Conservation (phyloP, 331 rosid species). For the Acacia concinna region DNA sequence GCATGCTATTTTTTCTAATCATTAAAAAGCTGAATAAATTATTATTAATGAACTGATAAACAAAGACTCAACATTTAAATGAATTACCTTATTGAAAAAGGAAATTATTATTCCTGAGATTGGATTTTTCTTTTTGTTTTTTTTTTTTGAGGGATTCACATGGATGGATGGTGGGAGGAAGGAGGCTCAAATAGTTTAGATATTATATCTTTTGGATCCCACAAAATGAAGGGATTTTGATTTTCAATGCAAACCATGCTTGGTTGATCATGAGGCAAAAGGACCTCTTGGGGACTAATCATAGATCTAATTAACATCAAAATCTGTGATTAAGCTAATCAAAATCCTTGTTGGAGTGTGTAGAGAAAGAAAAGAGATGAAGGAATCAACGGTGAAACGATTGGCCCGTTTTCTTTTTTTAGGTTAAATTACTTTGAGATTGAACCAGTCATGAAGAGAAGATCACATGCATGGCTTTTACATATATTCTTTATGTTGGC, state of each 20-base stretch:
- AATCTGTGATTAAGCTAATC: not conserved
- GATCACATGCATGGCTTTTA: slow-evolving; percentile 27
- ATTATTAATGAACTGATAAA: not conserved
- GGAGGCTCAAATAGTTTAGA: slow-evolving; percentile 20
- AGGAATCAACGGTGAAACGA: not conserved
- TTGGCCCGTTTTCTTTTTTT: too few species aligned
- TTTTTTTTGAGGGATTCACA: slow-evolving; percentile 14
- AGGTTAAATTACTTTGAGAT: not conserved
- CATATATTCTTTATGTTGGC: not conserved
- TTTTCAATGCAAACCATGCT: slow-evolving; percentile 21
- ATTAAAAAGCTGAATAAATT: not conserved
- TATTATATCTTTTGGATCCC: slow-evolving; percentile 6
- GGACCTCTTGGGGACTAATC: not conserved
- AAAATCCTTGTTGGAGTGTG: slow-evolving; percentile 9
- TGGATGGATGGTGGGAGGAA: slow-evolving; percentile 4
- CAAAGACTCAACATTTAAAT: not conserved
- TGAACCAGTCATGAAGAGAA: slow-evolving; percentile 26
- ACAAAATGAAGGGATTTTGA: slow-evolving; percentile 12
- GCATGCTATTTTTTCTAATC: not conserved
- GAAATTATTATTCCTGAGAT: not conserved
- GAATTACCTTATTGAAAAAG: not conserved
- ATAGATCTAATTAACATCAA: slow-evolving; percentile 4
- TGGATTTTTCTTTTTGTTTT: not conserved
- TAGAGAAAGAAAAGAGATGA: not conserved
- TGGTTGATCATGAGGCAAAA: slow-evolving; percentile 11